Conservation (phyloP, 2,329 filamentous ascomycete species). For the Verticillium zaregamsianum region DNA sequence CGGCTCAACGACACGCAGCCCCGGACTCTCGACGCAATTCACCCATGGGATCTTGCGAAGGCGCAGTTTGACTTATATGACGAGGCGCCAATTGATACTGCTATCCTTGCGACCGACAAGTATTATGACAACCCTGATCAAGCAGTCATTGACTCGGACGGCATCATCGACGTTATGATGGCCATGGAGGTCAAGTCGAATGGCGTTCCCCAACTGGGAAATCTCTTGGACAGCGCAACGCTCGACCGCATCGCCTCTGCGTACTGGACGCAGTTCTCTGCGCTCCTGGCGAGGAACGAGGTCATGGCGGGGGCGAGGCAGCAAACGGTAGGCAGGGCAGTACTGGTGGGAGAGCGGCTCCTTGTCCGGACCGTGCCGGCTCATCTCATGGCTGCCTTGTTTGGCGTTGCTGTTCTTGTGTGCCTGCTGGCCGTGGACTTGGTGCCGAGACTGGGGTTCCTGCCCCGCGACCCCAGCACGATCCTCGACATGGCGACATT, state of each 20-base stretch:
- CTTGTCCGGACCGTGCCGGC: constrained; percentile 22
- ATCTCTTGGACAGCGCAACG: constrained; percentile 17
- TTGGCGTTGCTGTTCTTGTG: constrained; percentile 21
- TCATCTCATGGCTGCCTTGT: constrained; percentile 24
- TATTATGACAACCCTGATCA: constrained; percentile 16
- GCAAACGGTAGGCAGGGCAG: constrained; percentile 17
- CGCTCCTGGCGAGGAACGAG: constrained; percentile 24
- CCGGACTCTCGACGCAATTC: constrained; percentile 14
- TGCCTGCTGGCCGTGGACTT: constrained; percentile 14
- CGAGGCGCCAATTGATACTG: constrained; percentile 5
- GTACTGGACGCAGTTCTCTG: constrained; percentile 30
- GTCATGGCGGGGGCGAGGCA: constrained; percentile 20
- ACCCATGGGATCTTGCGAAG: constrained; percentile 19
- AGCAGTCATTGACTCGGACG: constrained; percentile 23
- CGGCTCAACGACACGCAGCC: constrained; percentile 2
- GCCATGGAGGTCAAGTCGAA: constrained; percentile 18
- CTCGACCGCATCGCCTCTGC: constrained; percentile 20
- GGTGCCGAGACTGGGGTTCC: constrained; percentile 25
- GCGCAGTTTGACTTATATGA: constrained; percentile 18
- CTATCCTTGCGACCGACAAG: constrained; percentile 6
- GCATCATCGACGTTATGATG: constrained; percentile 27
- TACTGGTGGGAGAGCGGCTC: constrained; percentile 23
- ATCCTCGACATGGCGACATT: constrained; percentile 30
- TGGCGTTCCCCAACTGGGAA: constrained; percentile 14
- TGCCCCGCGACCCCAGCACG: constrained; percentile 28